These are phyloP conservation scores for Ogataea ramenticola DNA, from an alignment of 805 yeast genomes.

Conservation along the genomic window DNA sequence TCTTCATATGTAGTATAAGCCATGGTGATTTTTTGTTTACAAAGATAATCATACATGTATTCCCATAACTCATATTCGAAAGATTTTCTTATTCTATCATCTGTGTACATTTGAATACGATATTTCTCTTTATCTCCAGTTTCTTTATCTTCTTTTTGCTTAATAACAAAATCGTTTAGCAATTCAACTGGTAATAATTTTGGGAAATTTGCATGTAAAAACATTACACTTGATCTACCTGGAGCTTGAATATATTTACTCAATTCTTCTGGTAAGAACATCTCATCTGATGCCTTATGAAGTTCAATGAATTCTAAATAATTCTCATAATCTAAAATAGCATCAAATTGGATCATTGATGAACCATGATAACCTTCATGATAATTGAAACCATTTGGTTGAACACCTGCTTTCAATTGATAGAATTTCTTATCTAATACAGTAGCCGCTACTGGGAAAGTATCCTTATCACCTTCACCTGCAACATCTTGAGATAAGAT, in stretches of 20 bases:
- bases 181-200: slow-evolving; percentile 40
- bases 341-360: slow-evolving; percentile 45
- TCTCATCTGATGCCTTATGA: slow-evolving; percentile 12
- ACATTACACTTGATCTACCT: slow-evolving; percentile 10
- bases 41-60: slow-evolving; percentile 14
- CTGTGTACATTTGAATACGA: slow-evolving; percentile 9
- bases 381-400: slow-evolving; percentile 41
- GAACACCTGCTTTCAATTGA: slow-evolving; percentile 42
- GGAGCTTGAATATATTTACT: slow-evolving; percentile 14
- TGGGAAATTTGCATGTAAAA: slow-evolving; percentile 40
- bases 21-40: slow-evolving; percentile 9
- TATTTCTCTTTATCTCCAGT: neutral
- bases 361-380: slow-evolving; percentile 31
- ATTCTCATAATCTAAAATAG: slow-evolving; percentile 28
- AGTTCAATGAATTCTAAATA: slow-evolving; percentile 12
- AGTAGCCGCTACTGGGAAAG: slow-evolving; percentile 47
- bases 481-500: slow-evolving; percentile 37
- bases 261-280: slow-evolving; percentile 1
- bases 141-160: neutral
- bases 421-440: slow-evolving; percentile 36
- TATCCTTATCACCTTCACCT: slow-evolving; percentile 58
- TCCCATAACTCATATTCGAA: slow-evolving; percentile 15
- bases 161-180: slow-evolving; percentile 15
- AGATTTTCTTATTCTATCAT: slow-evolving; percentile 8
- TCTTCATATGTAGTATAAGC: slow-evolving; percentile 8